A percentile compares a stretch with the other conserved stretches of the same genome.
These are phyloP conservation scores for Ophiostoma tasmaniense DNA, from an alignment of 2,329 filamentous ascomycete genomes.

Conservation along the genomic window DNA sequence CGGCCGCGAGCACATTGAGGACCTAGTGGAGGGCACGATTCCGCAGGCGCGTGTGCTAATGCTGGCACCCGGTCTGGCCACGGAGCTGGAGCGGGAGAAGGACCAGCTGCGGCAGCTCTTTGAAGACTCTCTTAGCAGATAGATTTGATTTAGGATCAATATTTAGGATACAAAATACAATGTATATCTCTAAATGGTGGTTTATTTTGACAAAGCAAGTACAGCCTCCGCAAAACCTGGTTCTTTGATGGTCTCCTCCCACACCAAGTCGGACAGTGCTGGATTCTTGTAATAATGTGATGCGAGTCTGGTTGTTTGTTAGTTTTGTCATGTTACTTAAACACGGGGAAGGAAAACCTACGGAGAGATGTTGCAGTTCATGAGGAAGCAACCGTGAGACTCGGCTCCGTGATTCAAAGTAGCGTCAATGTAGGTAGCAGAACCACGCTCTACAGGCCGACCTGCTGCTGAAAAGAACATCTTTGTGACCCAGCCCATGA, in stretches of 20 bases:
- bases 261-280: background rate
- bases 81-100: constrained; percentile 60
- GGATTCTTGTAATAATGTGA: background rate
- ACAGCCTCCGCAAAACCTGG: background rate
- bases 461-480: background rate
- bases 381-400: background rate
- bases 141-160: background rate
- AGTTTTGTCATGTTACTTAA: background rate
- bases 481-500: background rate
- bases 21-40: constrained; percentile 85
- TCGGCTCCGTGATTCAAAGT: background rate
- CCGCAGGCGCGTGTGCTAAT: constrained; percentile 86
- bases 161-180: too few relatives aligned
- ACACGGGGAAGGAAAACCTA: background rate
- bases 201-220: background rate
- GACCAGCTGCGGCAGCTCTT: constrained; percentile 64
- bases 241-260: background rate
- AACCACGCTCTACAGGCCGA: background rate
- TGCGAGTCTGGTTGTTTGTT: background rate
- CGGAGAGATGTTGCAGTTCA: background rate
- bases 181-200: background rate
- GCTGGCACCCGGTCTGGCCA: constrained; percentile 73
- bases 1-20: constrained; percentile 62
- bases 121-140: constrained; percentile 44
- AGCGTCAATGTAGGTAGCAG: background rate